These are phyloP conservation scores for Aspergillus awamori DNA, from an alignment of 2,329 filamentous ascomycete species.

Conservation along the genomic window DNA sequence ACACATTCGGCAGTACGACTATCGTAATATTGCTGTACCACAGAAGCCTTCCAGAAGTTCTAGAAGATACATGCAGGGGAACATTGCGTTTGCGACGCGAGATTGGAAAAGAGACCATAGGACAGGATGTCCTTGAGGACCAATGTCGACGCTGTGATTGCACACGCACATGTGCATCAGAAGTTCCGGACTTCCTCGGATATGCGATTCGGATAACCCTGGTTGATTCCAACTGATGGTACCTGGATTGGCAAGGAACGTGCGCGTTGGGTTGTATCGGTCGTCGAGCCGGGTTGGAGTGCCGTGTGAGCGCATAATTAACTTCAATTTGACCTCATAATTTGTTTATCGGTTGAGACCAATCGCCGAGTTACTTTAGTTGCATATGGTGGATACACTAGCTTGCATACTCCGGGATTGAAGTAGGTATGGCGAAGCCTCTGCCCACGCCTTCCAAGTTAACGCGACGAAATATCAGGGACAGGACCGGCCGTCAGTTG, in stretches of 20 bases:
- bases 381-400: background rate
- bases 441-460: background rate
- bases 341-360: background rate
- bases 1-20: background rate
- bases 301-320: background rate
- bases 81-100: background rate
- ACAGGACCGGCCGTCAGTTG: background rate
- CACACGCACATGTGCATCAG: background rate
- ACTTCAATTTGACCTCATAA: background rate
- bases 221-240: background rate
- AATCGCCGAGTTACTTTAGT: background rate
- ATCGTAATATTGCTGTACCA: background rate
- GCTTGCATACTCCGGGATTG: background rate
- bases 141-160: background rate
- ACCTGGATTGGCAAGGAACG: background rate
- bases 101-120: background rate
- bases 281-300: background rate
- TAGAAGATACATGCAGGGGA: background rate
- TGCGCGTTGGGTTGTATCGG: background rate
- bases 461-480: background rate
- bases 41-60: background rate
- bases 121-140: background rate
- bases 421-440: background rate
- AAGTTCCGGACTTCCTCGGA: background rate
- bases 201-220: background rate